Base-by-base conservation (phyloP, 192 early-diverging fungal genomes). In the Podila epicladia region DNA sequence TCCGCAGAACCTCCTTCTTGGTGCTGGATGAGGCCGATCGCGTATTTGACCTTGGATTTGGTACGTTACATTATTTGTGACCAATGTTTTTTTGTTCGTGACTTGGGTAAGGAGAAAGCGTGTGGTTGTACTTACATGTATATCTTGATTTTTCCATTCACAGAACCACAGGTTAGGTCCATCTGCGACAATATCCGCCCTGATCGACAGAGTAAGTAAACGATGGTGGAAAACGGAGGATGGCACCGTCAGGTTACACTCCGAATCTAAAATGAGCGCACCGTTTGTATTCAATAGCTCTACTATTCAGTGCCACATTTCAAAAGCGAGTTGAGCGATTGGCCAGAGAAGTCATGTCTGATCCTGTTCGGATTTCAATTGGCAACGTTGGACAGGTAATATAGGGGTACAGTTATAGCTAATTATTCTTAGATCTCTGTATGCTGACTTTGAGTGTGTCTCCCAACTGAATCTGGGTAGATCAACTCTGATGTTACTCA, bases 21-120 rank as follows among this genome's bases (percentile, higher is more conserved):
- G 97, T 98, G 3, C 88, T 98, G 37, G 97, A 99, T 74, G 97
- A 98, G 85, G 97, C 96, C 13, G 98, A 99, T 82, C 91, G 98
- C 32, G 97, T 97, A 92, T 91, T 99, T 78, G 97, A 99, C 73
- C 88, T 94, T 63, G 97, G 95, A 24, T 98, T 98, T 83, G 95
- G 94, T 94, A 68, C 86, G 88, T 29, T 15, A 87, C 88, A 15
- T 72, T 87, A 7, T 87, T 88, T 66, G 84, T 85, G 75, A 37
- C 50, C 13, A 17, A 20, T 62, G 41, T 45, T 3, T 13, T 9
- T 45, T 45, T 37, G 38, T 2, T 12, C 38, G 9, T 41, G 38
- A 41, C 0, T 41, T 12, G 38, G 45, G 63, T 3, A 15, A 67
- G 3, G 4, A 28, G 20, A 0, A 24, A 24, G 19, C 20, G 32